Evolutionary conservation across 495 filamentous ascomycete species (phyloP).

Genomic region (Lichina pygmaea): DNA sequence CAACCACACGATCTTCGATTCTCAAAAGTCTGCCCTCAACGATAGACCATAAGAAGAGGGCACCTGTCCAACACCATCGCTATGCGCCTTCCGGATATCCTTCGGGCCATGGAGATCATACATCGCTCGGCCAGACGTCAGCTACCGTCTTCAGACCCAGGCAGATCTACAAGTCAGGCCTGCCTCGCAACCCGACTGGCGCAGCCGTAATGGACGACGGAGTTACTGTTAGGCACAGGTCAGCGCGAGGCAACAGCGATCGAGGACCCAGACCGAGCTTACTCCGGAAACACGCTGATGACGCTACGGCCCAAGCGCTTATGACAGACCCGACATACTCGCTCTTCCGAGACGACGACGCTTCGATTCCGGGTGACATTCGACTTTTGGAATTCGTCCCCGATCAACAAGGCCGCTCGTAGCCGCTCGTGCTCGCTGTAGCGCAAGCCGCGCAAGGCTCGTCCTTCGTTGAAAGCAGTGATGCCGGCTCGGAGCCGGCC

Average conservation of each 20-base stretch:
- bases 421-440: conserved; percentile 45
- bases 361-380: conserved; percentile 34
- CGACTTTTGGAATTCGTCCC: conserved; percentile 27
- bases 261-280: conserved; percentile 10
- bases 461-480: conserved; percentile 45
- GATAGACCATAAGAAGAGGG: background rate
- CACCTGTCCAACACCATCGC: background rate
- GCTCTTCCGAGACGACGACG: conserved; percentile 61
- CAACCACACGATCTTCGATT: too few relatives aligned
- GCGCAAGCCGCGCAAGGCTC: conserved; percentile 44
- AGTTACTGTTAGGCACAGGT: conserved; percentile 16
- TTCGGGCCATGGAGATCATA: conserved; percentile 14
- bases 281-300: conserved; percentile 47
- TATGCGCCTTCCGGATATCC: background rate
- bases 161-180: background rate
- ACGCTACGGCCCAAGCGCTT: conserved; percentile 80
- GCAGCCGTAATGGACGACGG: conserved; percentile 69
- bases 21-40: too few relatives aligned
- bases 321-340: conserved; percentile 74
- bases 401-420: conserved; percentile 43
- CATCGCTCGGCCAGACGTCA: conserved; percentile 1
- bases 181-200: conserved; percentile 17
- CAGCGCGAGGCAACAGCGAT: conserved; percentile 1
- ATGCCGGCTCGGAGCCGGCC: conserved; percentile 77
- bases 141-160: background rate